Percentiles rank a stretch among this genome's conserved stretches.
These are phyloP conservation scores for Rhodotorula babjevae DNA, from an alignment of 768 basidiomycete genomes.

Conservation along the genomic window DNA sequence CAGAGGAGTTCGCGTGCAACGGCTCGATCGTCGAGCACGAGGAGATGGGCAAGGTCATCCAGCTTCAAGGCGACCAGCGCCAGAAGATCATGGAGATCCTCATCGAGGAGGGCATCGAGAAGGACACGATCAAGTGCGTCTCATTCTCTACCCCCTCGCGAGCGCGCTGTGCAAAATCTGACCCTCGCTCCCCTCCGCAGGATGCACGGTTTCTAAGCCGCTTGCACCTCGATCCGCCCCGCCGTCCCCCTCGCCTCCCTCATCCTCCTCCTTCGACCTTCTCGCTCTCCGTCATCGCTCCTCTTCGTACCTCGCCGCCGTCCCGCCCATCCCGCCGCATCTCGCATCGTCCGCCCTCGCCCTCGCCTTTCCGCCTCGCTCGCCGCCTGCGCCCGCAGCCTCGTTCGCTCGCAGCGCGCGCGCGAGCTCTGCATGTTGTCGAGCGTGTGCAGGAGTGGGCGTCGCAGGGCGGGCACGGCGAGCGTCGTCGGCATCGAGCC, in stretches of 20 bases:
- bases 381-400: too few species aligned
- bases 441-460: too few species aligned
- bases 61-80: conserved; percentile 97
- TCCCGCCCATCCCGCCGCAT: neutral
- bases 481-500: too few species aligned
- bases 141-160: too few species aligned
- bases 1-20: conserved; percentile 61
- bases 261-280: neutral
- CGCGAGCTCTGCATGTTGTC: too few species aligned
- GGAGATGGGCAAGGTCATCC: conserved; percentile 93
- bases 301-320: neutral
- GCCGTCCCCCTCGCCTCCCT: neutral
- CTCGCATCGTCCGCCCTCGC: too few species aligned
- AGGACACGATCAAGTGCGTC: conserved; percentile 42
- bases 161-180: too few species aligned
- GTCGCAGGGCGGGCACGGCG: too few species aligned
- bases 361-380: too few species aligned
- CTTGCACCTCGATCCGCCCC: too few species aligned
- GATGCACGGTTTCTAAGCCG: conserved; percentile 44
- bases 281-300: neutral
- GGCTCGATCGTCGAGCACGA: conserved; percentile 93
- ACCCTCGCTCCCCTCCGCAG: neutral
- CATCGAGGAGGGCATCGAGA: conserved; percentile 64
- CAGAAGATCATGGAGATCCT: conserved; percentile 85
- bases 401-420: too few species aligned